Percentiles rank a stretch among this genome's conserved stretches.
phyloP scores from a whole-genome alignment of 2,329 filamentous ascomycete genomes.

The Leptodontidium sp. region DNA sequence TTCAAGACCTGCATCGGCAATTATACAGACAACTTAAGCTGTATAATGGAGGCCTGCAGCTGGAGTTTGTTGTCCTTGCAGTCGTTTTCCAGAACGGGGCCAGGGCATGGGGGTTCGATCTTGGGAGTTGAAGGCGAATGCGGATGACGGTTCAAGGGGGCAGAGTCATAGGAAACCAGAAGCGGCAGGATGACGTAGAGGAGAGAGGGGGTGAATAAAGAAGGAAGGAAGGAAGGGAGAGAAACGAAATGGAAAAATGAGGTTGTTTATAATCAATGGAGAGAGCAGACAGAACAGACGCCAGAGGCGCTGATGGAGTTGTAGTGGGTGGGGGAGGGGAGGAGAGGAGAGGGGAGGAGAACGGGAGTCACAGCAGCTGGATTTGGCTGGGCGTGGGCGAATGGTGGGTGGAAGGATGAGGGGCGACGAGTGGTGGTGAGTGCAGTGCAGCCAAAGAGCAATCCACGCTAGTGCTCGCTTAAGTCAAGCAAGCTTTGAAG shows the following conservation, averaged over 20 bases:
- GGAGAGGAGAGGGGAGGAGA: neutral
- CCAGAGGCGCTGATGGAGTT: slow-evolving; percentile 35
- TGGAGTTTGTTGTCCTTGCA: neutral
- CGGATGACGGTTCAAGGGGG: neutral
- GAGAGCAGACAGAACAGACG: slow-evolving; percentile 24
- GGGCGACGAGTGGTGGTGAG: neutral
- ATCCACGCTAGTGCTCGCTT: slow-evolving; percentile 10
- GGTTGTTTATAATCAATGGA: slow-evolving; percentile 24
- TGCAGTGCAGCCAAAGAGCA: neutral
- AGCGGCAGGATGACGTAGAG: neutral
- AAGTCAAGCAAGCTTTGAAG: neutral
- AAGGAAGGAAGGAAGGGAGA: neutral
- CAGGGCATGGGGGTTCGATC: neutral
- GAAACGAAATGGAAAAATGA: slow-evolving; percentile 1
- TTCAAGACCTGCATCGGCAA: neutral
- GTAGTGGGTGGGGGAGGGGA: slow-evolving; percentile 21
- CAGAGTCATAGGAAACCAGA: neutral
- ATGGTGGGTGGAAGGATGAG: slow-evolving; percentile 1
- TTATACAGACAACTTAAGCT: slow-evolving; percentile 29
- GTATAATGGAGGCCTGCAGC: slow-evolving; percentile 17
- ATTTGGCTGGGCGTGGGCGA: neutral
- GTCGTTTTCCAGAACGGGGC: neutral
- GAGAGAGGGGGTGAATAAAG: neutral
- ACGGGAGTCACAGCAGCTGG: slow-evolving; percentile 20
- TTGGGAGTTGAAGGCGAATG: neutral